Evolutionary conservation across 116 monocot genomes (phyloP).

Genomic region (Dioscorea cayenensis): DNA sequence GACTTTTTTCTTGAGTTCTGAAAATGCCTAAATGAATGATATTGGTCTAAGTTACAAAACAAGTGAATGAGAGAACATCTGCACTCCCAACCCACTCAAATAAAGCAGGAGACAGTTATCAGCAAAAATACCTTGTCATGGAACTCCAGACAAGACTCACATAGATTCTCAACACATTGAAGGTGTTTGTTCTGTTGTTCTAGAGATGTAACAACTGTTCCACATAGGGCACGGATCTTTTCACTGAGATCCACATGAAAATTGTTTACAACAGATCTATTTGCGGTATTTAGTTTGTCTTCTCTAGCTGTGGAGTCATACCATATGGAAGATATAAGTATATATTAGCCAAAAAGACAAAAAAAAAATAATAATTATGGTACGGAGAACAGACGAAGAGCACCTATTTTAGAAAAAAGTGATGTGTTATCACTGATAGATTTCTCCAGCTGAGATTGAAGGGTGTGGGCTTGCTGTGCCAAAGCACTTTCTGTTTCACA

Average conservation of each 20-base stretch:
- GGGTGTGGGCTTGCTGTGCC: constrained; percentile 67
- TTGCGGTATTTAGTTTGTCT: constrained; percentile 59
- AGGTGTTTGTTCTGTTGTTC: constrained; percentile 69
- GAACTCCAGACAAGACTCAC: constrained; percentile 59
- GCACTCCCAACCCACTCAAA: background rate
- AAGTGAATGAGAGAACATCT: background rate
- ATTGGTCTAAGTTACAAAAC: background rate
- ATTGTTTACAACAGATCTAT: constrained; percentile 54
- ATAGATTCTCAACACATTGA: constrained; percentile 47
- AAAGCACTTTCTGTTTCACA: constrained; percentile 70
- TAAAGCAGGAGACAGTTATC: background rate
- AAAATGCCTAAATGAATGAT: constrained; percentile 21
- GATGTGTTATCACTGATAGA: constrained; percentile 65
- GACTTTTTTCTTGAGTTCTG: constrained; percentile 48
- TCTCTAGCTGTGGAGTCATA: constrained; percentile 54
- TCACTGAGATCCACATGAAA: constrained; percentile 54
- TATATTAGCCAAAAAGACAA: background rate
- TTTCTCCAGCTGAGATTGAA: constrained; percentile 81
- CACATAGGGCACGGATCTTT: constrained; percentile 49
- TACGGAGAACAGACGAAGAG: background rate
- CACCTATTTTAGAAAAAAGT: constrained; percentile 87
- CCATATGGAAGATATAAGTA: background rate
- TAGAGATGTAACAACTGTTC: constrained; percentile 40
- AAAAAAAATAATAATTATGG: background rate
- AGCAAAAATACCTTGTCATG: constrained; percentile 48